These are phyloP conservation scores for Populus trichocarpa DNA, from an alignment of 441 rosid genomes.

Conservation along the genomic window DNA sequence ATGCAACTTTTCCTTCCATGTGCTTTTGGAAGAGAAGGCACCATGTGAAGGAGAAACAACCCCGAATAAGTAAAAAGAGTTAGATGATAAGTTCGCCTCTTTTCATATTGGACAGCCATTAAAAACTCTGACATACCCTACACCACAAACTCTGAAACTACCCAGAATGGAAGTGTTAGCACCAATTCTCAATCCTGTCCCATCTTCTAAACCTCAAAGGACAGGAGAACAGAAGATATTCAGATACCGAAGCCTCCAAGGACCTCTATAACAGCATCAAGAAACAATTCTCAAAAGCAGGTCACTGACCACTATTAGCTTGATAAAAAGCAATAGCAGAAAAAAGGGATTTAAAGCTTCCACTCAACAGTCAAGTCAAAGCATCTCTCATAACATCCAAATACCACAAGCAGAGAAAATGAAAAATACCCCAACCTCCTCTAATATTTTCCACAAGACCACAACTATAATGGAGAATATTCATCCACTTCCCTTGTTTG, in stretches of 20 bases:
- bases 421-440: not conserved
- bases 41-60: not conserved
- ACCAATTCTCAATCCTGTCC: not conserved
- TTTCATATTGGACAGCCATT: not conserved
- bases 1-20: not conserved
- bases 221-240: not conserved
- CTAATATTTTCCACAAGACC: not conserved
- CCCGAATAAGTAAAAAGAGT: not conserved
- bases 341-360: not conserved
- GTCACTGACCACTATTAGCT: not conserved
- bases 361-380: not conserved
- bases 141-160: not conserved
- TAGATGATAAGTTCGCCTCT: not conserved
- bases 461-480: not conserved
- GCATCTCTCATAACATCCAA: not conserved
- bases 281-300: not conserved
- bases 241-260: not conserved
- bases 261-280: not conserved
- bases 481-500: not conserved
- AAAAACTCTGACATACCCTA: not conserved
- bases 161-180: not conserved
- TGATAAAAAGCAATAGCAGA: not conserved
- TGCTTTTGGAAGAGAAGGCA: not conserved
- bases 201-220: not conserved
- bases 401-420: not conserved